Conservation (phyloP, 306 rosid genomes). For the Inga oerstediana region DNA sequence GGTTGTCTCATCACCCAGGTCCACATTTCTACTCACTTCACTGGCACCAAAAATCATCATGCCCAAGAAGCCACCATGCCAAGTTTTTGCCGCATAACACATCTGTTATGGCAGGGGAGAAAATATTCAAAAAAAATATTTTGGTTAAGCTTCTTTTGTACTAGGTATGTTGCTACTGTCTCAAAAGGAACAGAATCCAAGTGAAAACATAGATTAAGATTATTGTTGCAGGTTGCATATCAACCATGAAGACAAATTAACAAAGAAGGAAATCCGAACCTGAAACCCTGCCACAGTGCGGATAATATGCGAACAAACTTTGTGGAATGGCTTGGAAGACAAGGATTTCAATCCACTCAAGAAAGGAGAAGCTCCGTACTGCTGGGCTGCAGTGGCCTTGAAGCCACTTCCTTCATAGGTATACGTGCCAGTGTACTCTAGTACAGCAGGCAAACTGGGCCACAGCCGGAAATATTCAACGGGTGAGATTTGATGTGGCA, state of each 20-base stretch:
- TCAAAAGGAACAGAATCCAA: constrained; percentile 23
- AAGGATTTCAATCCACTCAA: constrained; percentile 92
- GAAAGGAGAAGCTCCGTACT: constrained; percentile 95
- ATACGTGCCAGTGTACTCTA: constrained; percentile 95
- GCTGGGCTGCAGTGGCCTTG: constrained; percentile 98
- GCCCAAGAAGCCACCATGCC: constrained; percentile 98
- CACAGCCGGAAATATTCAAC: constrained; percentile 96
- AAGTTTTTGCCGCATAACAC: constrained; percentile 96
- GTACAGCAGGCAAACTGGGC: constrained; percentile 95
- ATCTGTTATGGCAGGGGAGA: constrained; percentile 48
- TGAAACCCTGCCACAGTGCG: constrained; percentile 99
- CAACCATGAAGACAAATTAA: neutral
- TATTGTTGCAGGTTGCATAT: neutral
- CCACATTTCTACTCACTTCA: constrained; percentile 96
- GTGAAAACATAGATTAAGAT: constrained; percentile 13
- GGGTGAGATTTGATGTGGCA: constrained; percentile 91
- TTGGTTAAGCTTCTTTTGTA: constrained; percentile 15
- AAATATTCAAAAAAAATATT: constrained; percentile 17
- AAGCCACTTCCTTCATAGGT: constrained; percentile 98
- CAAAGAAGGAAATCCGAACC: constrained; percentile 44
- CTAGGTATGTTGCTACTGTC: constrained; percentile 5
- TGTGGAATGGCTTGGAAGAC: constrained; percentile 95
- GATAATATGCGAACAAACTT: constrained; percentile 92
- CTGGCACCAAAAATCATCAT: constrained; percentile 99
- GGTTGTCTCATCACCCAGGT: constrained; percentile 96